A percentile compares a stretch with the other conserved stretches of the same genome.
Conservation (phyloP, 2,329 filamentous ascomycete species). For the Eurotiales sp. region DNA sequence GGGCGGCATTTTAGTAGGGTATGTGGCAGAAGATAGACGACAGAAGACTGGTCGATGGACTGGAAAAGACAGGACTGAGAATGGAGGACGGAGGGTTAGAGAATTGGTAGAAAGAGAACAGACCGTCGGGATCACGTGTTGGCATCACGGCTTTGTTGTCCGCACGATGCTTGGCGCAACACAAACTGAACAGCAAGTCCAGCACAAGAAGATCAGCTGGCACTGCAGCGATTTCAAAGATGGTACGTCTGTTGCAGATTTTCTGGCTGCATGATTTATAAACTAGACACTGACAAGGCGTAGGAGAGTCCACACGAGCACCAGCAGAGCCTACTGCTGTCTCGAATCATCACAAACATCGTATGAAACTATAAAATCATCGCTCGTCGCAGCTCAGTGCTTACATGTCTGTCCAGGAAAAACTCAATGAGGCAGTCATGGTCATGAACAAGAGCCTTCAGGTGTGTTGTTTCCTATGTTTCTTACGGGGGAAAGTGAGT, state of each 20-base stretch:
- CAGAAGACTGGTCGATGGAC: no score
- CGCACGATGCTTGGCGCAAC: conserved; percentile 12
- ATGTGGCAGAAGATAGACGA: no score
- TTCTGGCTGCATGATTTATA: no score
- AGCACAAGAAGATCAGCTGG: not conserved
- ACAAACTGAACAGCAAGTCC: conserved; percentile 5
- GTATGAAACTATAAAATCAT: no score
- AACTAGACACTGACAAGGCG: no score
- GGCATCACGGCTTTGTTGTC: conserved; percentile 8
- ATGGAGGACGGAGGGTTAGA: no score
- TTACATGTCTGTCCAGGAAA: conserved; percentile 64
- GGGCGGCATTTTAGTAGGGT: conserved; percentile 50
- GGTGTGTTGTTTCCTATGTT: conserved; percentile 43
- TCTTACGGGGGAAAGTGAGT: not conserved
- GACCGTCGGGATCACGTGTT: conserved; percentile 14
- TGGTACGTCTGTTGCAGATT: no score
- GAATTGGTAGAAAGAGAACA: no score
- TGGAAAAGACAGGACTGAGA: no score
- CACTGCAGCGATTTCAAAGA: not conserved
- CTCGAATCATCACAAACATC: conserved; percentile 95
- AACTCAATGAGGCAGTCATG: conserved; percentile 90
- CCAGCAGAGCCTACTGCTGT: conserved; percentile 88
- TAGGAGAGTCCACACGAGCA: conserved; percentile 96
- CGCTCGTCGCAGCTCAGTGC: no score
- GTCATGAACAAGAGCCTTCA: conserved; percentile 90